These are phyloP conservation scores for Colletotrichum abscissum DNA, from an alignment of 2,329 filamentous ascomycete genomes.

Conservation along the genomic window DNA sequence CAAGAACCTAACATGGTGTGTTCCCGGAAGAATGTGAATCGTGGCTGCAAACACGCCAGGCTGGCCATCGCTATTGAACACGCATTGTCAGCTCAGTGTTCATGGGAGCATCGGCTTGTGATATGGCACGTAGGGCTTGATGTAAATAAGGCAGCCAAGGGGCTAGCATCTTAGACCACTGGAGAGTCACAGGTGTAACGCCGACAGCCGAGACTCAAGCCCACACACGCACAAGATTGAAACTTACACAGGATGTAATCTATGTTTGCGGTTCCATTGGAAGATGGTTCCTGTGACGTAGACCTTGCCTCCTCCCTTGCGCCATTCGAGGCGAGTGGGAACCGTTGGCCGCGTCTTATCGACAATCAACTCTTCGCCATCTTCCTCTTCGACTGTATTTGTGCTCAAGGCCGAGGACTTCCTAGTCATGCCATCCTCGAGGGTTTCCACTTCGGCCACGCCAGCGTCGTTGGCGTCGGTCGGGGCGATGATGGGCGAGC, in stretches of 20 bases:
- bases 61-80: slow-evolving; percentile 58
- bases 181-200: slow-evolving; percentile 27
- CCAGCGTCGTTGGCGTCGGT: slow-evolving; percentile 70
- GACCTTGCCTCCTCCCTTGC: slow-evolving; percentile 83
- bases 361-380: slow-evolving; percentile 79
- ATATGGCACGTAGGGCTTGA: slow-evolving; percentile 18
- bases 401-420: slow-evolving; percentile 70
- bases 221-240: background rate
- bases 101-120: slow-evolving; percentile 24
- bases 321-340: slow-evolving; percentile 89
- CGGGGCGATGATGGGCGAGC: slow-evolving; percentile 86
- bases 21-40: slow-evolving; percentile 89
- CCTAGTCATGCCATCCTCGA: slow-evolving; percentile 62
- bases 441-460: slow-evolving; percentile 64
- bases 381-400: slow-evolving; percentile 79
- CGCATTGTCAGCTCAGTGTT: background rate
- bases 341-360: slow-evolving; percentile 83
- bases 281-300: slow-evolving; percentile 98
- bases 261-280: slow-evolving; percentile 95
- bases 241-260: slow-evolving; percentile 85
- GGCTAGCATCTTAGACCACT: slow-evolving; percentile 1
- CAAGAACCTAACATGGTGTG: slow-evolving; percentile 96
- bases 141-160: background rate
- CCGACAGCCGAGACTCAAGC: slow-evolving; percentile 32
- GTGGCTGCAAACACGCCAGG: slow-evolving; percentile 78